phyloP scores from a whole-genome alignment of 805 yeast species.

The Saccharomycopsis amapae region DNA sequence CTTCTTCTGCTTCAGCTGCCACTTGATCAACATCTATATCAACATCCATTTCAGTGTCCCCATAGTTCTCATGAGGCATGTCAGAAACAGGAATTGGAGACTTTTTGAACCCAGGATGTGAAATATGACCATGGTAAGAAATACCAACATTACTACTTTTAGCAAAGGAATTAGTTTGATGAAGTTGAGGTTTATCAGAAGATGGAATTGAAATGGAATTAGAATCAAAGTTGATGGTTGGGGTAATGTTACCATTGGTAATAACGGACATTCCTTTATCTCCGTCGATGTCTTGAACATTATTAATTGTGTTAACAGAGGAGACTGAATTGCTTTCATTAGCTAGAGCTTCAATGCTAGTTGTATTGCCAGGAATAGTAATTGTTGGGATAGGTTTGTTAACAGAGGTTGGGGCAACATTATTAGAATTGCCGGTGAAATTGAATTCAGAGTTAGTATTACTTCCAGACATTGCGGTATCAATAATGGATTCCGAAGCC shows the following conservation, averaged over 20 bases:
- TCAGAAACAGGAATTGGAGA: neutral
- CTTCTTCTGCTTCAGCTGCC: conserved; percentile 13
- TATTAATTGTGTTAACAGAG: conserved; percentile 3
- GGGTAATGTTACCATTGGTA: too few relatives aligned
- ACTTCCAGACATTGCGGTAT: conserved; percentile 5
- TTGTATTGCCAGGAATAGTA: neutral
- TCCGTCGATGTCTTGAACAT: neutral
- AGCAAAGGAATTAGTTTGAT: neutral
- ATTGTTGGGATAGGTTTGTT: too few relatives aligned
- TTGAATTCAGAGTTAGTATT: conserved; percentile 6
- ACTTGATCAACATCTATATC: conserved; percentile 9
- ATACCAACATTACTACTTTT: conserved; percentile 19
- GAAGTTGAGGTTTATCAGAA: neutral
- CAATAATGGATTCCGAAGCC: conserved; percentile 9
- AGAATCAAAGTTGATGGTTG: too few relatives aligned
- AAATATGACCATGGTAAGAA: conserved; percentile 20
- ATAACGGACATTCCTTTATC: too few relatives aligned
- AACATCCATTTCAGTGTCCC: neutral
- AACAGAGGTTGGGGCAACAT: neutral
- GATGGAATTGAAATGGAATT: neutral
- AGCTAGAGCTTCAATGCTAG: neutral
- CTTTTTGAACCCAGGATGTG: conserved; percentile 10
- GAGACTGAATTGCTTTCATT: neutral
- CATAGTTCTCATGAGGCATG: neutral
- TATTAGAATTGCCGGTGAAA: neutral